Percentiles rank a stretch among this genome's conserved stretches.
Conservation (phyloP, 331 rosid species). For the Acacia pycnantha region DNA sequence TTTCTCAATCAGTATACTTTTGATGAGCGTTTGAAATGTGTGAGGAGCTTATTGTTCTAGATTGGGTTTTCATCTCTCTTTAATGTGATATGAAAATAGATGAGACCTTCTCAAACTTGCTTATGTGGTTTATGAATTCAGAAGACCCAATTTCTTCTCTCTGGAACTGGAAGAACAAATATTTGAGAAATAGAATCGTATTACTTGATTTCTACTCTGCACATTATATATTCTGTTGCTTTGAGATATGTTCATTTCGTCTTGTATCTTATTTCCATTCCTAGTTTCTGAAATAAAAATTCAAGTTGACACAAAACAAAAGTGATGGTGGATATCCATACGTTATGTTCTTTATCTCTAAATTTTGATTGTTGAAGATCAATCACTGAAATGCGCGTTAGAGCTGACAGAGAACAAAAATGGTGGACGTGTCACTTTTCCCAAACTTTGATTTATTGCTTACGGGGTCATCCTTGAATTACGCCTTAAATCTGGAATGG, state of each 20-base stretch:
- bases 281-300: neutral
- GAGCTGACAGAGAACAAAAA: neutral
- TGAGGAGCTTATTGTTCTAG: neutral
- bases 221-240: neutral
- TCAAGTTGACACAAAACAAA: neutral
- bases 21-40: neutral
- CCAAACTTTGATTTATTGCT: neutral
- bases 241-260: neutral
- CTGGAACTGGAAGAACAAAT: neutral
- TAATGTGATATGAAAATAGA: neutral
- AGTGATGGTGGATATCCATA: neutral
- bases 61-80: conserved; percentile 5
- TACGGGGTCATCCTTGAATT: neutral
- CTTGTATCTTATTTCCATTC: neutral
- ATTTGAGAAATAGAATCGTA: neutral
- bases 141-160: neutral
- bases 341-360: neutral
- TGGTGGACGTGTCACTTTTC: neutral
- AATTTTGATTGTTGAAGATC: neutral
- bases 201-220: neutral
- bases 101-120: neutral
- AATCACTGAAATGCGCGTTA: neutral
- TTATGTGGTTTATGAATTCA: neutral
- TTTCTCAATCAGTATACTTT: neutral
- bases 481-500: neutral